Conservation (phyloP, 441 rosid species). For the Populus hybrid region DNA sequence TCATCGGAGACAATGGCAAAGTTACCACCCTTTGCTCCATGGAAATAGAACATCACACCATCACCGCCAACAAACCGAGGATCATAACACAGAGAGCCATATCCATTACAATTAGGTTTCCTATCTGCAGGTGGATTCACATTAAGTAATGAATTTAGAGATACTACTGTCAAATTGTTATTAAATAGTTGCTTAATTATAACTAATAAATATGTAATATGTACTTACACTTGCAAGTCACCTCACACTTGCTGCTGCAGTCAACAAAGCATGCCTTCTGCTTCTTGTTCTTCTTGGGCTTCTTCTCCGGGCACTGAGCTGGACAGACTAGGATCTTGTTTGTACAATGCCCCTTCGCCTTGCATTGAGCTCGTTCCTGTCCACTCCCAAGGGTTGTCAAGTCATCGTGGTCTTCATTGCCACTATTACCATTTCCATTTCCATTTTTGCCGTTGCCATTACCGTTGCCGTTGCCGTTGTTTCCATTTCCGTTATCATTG, state of each 20-base stretch:
- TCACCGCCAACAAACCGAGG: constrained; percentile 88
- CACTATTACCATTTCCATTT: background rate
- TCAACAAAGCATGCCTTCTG: constrained; percentile 60
- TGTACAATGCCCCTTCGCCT: constrained; percentile 39
- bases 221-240: constrained; percentile 68
- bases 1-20: constrained; percentile 76
- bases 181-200: background rate
- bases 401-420: constrained; percentile 27
- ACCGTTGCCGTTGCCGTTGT: background rate
- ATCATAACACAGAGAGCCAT: constrained; percentile 81
- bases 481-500: constrained; percentile 6
- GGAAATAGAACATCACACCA: constrained; percentile 91
- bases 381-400: constrained; percentile 30
- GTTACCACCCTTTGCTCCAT: constrained; percentile 78
- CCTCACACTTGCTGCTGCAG: constrained; percentile 79
- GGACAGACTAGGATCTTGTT: constrained; percentile 63
- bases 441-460: constrained; percentile 2
- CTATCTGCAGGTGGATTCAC: constrained; percentile 43
- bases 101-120: constrained; percentile 67
- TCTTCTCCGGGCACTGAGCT: constrained; percentile 59
- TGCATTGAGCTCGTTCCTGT: constrained; percentile 52
- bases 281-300: constrained; percentile 61
- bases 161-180: background rate
- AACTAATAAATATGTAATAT: background rate
- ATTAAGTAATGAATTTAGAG: background rate